Evolutionary conservation across 345 rosid genomes (phyloP).

Genomic region (Hibiscus syriacus): DNA sequence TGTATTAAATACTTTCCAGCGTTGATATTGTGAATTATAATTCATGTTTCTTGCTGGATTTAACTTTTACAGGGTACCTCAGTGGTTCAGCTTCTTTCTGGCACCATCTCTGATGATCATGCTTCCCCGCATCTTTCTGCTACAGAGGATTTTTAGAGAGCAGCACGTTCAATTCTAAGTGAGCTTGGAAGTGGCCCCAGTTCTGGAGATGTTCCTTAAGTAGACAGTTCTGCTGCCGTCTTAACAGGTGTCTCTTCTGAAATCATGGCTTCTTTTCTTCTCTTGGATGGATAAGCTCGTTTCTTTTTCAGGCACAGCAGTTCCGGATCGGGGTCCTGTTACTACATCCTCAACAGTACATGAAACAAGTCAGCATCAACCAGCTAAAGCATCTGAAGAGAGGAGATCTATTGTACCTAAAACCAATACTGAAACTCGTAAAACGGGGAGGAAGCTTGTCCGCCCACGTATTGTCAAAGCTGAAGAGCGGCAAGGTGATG

Average conservation of each 20-base stretch:
- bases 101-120: slow-evolving; percentile 58
- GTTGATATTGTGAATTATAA: neutral
- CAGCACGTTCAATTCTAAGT: slow-evolving; percentile 38
- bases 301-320: slow-evolving; percentile 20
- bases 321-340: slow-evolving; percentile 33
- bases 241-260: slow-evolving; percentile 27
- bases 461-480: slow-evolving; percentile 61
- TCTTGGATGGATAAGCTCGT: neutral
- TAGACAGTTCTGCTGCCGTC: slow-evolving; percentile 28
- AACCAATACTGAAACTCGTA: slow-evolving; percentile 51
- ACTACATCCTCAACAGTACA: slow-evolving; percentile 26
- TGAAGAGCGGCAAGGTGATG: slow-evolving; percentile 61
- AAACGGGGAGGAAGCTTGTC: slow-evolving; percentile 59
- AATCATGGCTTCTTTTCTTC: neutral
- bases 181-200: slow-evolving; percentile 41
- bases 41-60: slow-evolving; percentile 1
- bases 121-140: slow-evolving; percentile 60
- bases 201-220: slow-evolving; percentile 24
- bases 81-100: slow-evolving; percentile 60
- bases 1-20: neutral
- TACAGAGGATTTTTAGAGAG: slow-evolving; percentile 61
- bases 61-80: slow-evolving; percentile 41
- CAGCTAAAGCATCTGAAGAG: slow-evolving; percentile 43
- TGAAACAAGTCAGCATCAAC: slow-evolving; percentile 19
- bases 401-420: slow-evolving; percentile 29